Percentiles rank a stretch among this genome's conserved stretches.
Evolutionary conservation across 371 early-diverging fungal genomes (phyloP).

Genomic region (Rhizomucor miehei): DNA sequence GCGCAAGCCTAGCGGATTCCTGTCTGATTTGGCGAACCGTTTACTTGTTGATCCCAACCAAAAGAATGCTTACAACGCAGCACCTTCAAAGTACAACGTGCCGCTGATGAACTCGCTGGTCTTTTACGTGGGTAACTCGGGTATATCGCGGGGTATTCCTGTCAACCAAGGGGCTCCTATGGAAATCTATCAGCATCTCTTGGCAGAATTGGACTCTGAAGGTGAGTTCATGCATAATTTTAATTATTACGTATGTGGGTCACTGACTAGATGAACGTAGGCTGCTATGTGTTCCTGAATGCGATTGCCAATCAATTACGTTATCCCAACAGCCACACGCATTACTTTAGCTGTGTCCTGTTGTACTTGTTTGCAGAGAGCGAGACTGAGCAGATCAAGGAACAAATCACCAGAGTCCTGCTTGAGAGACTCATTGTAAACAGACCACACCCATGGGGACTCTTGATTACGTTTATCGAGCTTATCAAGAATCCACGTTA

Average conservation of each 20-base stretch:
- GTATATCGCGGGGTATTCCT: constrained; percentile 59
- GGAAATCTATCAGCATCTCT: constrained; percentile 81
- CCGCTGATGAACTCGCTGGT: constrained; percentile 86
- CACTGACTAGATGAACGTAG: constrained; percentile 21
- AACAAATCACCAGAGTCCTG: constrained; percentile 93
- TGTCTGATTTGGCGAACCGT: constrained; percentile 52
- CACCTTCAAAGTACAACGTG: constrained; percentile 67
- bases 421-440: constrained; percentile 95
- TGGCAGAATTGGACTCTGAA: constrained; percentile 80
- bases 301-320: constrained; percentile 96
- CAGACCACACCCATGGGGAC: constrained; percentile 97
- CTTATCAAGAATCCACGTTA: constrained; percentile 91
- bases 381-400: constrained; percentile 81
- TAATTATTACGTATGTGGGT: not conserved
- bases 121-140: constrained; percentile 82
- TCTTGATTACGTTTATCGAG: constrained; percentile 96
- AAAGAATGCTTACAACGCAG: constrained; percentile 11
- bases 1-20: constrained; percentile 58
- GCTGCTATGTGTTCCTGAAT: constrained; percentile 85
- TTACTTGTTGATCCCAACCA: constrained; percentile 18
- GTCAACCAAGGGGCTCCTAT: constrained; percentile 76
- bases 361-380: constrained; percentile 86
- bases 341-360: constrained; percentile 86
- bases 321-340: constrained; percentile 96
- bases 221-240: constrained; percentile 38